Evolutionary conservation across 2,329 filamentous ascomycete genomes (phyloP).

Genomic region (Pezicula carpinea): DNA sequence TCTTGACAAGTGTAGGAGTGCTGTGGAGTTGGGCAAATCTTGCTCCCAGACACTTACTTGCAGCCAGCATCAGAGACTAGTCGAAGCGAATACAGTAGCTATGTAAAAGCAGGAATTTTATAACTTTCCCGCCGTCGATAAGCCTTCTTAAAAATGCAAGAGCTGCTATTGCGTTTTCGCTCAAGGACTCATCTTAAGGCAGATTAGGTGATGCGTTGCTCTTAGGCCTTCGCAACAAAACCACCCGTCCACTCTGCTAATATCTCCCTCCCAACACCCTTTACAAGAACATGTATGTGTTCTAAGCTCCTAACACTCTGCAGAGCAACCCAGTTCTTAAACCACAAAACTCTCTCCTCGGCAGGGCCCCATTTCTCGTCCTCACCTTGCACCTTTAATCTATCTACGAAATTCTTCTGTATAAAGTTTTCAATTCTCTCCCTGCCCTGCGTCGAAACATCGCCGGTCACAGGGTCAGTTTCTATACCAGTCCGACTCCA

Average conservation of each 20-base stretch:
- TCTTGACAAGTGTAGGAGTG: too few species aligned
- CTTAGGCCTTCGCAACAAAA: conserved; percentile 1
- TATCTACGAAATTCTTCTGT: background rate
- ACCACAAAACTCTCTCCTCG: conserved; percentile 65
- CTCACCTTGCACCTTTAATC: background rate
- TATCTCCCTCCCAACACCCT: conserved; percentile 45
- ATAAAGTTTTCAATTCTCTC: conserved; percentile 61
- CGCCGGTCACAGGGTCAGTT: conserved; percentile 64
- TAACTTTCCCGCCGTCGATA: too few species aligned
- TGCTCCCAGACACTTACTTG: too few species aligned
- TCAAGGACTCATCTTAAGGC: too few species aligned
- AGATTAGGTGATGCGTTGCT: too few species aligned
- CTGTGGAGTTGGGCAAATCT: too few species aligned
- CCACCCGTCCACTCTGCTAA: conserved; percentile 47
- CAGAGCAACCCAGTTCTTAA: conserved; percentile 87
- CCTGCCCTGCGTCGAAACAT: conserved; percentile 66
- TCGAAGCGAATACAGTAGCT: too few species aligned
- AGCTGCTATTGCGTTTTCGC: too few species aligned
- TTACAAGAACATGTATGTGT: conserved; percentile 78
- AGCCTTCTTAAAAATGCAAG: too few species aligned
- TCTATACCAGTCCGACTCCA: conserved; percentile 84
- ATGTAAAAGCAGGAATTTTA: too few species aligned
- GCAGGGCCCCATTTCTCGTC: conserved; percentile 43
- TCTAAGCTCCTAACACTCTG: conserved; percentile 86
- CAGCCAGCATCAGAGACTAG: too few species aligned